Evolutionary conservation across 192 early-diverging fungal species (phyloP), one percentile per base, ranked within the genome.

Genomic region (Phlyctochytrium arcticum): DNA sequence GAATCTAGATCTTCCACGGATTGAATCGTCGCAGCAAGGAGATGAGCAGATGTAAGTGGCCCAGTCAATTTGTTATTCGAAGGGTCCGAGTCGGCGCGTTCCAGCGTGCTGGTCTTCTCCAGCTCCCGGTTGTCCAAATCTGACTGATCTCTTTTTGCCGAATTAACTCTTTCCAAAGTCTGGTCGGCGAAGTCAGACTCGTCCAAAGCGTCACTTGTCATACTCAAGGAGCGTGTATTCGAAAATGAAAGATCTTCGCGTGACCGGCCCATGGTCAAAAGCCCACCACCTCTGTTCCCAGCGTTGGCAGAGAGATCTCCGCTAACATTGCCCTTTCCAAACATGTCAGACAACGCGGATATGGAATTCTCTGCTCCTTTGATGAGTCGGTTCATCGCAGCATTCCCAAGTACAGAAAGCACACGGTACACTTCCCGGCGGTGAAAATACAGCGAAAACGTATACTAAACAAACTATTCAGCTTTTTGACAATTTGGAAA

Each of bases 291-390:
- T 17, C 75, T 59, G 29, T 57, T 75, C 4, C 48, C 57, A 3
- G 56, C 55, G 34, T 79, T 75, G 30, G 60, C 75, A 9, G 79
- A 75, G 29, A 84, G 63, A 54, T 84, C 81, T n/a, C 81, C 81
- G 32, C 72, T 78, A 7, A 67, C 68, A 57, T 84, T 84, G 24
- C 59, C 67, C 60, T 84, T 84, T 10, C 77, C 65, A 73, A 74
- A 84, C 77, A 84, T 77, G 34, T 84, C 81, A 6, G 74, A 64
- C 5, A 75, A 68, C 15, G 76, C 67, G n/a, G 78, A 75, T 15
- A 79, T 48, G 0, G 81, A 81, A 23, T 69, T 79, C 62, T 84
- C 81, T 17, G 81, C 78, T 5, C 81, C 81, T 60, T 81, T 84
- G 27, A 84, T 71, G 5, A 84, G 69, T 9, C 78, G 65, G 48